Base-by-base conservation (phyloP, 805 yeast species). In the Wickerhamia fluorescens region DNA sequence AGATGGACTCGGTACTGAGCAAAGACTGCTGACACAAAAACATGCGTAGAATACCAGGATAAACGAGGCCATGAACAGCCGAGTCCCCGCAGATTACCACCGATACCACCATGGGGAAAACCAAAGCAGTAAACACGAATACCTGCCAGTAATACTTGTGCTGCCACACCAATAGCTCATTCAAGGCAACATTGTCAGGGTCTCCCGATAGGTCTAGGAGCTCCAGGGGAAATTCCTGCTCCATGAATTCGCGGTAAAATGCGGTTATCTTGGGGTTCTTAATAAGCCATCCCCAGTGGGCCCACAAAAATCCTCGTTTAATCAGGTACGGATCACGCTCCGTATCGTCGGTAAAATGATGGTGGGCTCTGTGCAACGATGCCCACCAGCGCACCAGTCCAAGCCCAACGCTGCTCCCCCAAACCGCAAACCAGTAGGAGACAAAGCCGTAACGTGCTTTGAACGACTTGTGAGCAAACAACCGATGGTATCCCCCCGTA, bases 221-320 rank as follows among this genome's bases (percentile, higher is more conserved):
- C n/a, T n/a, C n/a, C 17, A 31, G 16, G 0, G 61, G 60, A 28
- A 58, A 59, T 33, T 60, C 66, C 11, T 49, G 56, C 24, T 61
- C 62, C 13, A 59, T 47, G 30, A 58, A 55, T 14, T 56, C 58
- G 6, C 47, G 38, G 36, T 51, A 53, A 30, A 60, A 61, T 1
- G 47, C 37, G 5, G 39, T 38, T 13, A 45, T 44, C 29, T 60
- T 61, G 40, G 84, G 87, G 41, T 68, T 69, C 35, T 79, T 62
- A 19, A 86, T 49, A 59, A 83, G 69, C 94, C 95, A 88, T 3
- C 96, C 96, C 58, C 86, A 64, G 56, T 87, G 95, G 19, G 89
- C 75, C 71, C 75, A 87, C 45, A 71, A 56, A 43, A 86, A 68
- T 1, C 96, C 96, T 35, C 82, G 69, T 47, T 88, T 73, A 21